Evolutionary conservation across 1,139 yeast species (phyloP).

Genomic region (Kodamaea arcana): DNA sequence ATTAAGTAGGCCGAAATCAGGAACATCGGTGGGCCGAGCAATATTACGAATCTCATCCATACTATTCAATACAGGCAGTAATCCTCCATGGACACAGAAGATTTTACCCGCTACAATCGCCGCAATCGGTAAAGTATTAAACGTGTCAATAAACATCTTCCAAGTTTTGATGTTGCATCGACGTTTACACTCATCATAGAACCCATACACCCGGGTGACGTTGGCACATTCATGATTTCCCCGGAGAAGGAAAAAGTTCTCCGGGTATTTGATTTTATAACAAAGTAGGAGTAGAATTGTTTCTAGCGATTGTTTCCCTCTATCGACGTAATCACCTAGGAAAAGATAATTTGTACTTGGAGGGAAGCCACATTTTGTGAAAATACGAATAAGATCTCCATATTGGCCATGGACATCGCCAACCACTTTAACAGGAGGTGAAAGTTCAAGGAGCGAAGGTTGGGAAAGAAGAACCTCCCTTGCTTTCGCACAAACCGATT

Average conservation of each 20-base stretch:
- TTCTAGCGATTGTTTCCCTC: constrained; percentile 93
- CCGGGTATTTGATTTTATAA: constrained; percentile 94
- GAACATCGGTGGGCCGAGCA: constrained; percentile 95
- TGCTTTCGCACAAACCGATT: constrained; percentile 78
- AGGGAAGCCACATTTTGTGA: constrained; percentile 97
- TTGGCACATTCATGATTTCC: constrained; percentile 98
- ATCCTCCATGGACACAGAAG: constrained; percentile 96
- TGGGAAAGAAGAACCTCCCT: constrained; percentile 85
- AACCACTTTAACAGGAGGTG: constrained; percentile 95
- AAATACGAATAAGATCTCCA: constrained; percentile 83
- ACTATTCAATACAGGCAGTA: constrained; percentile 83
- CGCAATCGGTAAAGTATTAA: constrained; percentile 90
- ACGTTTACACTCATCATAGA: constrained; percentile 94
- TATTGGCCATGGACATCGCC: constrained; percentile 98
- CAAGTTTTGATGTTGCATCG: constrained; percentile 84
- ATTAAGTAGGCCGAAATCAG: constrained; percentile 88
- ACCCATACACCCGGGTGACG: constrained; percentile 92
- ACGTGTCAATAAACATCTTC: constrained; percentile 90
- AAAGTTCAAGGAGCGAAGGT: constrained; percentile 81
- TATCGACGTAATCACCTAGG: constrained; percentile 93
- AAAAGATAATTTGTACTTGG: constrained; percentile 90
- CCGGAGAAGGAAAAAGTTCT: constrained; percentile 84
- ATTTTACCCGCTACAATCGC: constrained; percentile 95
- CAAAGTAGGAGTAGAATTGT: constrained; percentile 81
- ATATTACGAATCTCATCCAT: constrained; percentile 90